phyloP scores from a whole-genome alignment of 2,329 filamentous ascomycete species.

The Botrytis hyacinthi region DNA sequence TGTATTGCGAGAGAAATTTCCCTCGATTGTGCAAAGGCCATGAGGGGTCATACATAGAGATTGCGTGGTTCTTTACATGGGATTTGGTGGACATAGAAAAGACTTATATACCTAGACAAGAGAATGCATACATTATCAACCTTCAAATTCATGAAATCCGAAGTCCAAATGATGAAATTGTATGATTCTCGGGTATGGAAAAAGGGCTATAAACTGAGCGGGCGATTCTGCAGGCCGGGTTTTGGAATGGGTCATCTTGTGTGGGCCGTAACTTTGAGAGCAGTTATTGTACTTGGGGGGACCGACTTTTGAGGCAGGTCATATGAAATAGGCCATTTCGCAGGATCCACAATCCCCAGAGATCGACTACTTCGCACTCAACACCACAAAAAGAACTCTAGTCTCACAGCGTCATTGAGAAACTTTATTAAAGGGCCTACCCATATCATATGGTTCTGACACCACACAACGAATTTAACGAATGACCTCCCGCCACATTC shows the following conservation, averaged over 20 bases:
- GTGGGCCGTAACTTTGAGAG: neutral
- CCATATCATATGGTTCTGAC: neutral
- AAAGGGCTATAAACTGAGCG: neutral
- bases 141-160: neutral
- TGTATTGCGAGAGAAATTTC: neutral
- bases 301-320: neutral
- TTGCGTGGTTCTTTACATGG: neutral
- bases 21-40: neutral
- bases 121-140: neutral
- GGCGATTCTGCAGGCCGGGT: neutral
- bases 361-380: neutral
- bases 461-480: neutral
- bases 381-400: neutral
- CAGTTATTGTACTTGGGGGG: neutral
- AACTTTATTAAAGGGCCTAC: neutral
- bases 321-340: neutral
- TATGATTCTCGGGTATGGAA: neutral
- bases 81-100: neutral
- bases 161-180: neutral
- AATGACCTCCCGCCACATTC: neutral
- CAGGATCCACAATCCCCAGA: neutral
- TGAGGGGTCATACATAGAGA: neutral
- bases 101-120: slow-evolving; percentile 6
- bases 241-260: no score
- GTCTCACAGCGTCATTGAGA: neutral